phyloP scores from a whole-genome alignment of 2,329 filamentous ascomycete species.

The Diaporthe eres region DNA sequence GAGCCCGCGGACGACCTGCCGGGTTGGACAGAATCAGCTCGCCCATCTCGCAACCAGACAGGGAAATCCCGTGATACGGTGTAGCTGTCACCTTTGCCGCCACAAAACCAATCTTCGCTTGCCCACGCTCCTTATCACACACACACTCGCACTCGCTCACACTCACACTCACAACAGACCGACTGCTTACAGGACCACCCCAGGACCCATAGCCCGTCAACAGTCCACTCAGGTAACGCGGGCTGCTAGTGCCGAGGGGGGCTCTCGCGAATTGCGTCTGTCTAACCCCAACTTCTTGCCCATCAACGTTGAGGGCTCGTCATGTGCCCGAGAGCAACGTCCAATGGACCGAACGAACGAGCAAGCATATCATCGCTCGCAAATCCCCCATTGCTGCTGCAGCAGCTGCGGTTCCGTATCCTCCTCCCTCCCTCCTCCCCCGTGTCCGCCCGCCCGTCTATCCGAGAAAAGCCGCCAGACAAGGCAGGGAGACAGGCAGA shows the following conservation, averaged over 20 bases:
- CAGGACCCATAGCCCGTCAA: conserved; percentile 7
- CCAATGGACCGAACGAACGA: conserved; percentile 8
- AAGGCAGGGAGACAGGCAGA: conserved; percentile 7
- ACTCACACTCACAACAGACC: not conserved
- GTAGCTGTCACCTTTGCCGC: conserved; percentile 26
- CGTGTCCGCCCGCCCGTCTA: not conserved
- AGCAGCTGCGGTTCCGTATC: not conserved
- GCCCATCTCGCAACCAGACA: conserved; percentile 23
- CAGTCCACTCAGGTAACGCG: conserved; percentile 22
- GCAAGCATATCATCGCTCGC: conserved; percentile 13
- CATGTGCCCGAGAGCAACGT: conserved; percentile 8
- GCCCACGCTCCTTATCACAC: conserved; percentile 9
- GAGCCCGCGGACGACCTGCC: not conserved
- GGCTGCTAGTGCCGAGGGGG: conserved; percentile 24
- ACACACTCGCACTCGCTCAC: not conserved
- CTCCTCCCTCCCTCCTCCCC: too few relatives aligned
- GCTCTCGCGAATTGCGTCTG: conserved; percentile 26
- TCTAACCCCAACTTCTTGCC: conserved; percentile 30
- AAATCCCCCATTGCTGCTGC: not conserved
- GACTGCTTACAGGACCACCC: conserved; percentile 25
- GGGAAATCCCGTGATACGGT: conserved; percentile 32
- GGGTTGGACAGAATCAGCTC: conserved; percentile 19
- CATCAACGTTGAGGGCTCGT: conserved; percentile 24
- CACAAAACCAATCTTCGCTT: not conserved
- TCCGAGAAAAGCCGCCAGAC: not conserved